Conservation (phyloP, 2,329 filamentous ascomycete species). For the Orbilia quercus region DNA sequence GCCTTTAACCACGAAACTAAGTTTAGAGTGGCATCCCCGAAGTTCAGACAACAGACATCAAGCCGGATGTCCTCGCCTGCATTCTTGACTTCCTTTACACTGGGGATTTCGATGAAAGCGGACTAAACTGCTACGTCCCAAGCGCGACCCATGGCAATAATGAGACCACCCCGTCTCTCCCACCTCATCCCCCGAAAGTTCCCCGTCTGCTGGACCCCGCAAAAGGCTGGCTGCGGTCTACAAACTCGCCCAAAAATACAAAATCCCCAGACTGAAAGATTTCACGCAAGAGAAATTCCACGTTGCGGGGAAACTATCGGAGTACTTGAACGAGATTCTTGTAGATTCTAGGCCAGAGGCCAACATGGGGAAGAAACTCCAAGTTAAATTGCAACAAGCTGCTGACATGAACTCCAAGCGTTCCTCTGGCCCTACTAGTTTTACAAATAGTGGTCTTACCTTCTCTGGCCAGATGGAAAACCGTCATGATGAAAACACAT, state of each 20-base stretch:
- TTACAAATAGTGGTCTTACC: too few species aligned
- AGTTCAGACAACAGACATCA: constrained; percentile 14
- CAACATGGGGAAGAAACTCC: constrained; percentile 24
- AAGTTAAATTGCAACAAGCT: constrained; percentile 24
- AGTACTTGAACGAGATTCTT: constrained; percentile 23
- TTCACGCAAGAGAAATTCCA: constrained; percentile 27
- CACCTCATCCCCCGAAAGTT: constrained; percentile 8
- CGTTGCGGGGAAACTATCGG: constrained; percentile 16
- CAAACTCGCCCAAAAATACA: constrained; percentile 36
- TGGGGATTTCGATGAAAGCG: constrained; percentile 40
- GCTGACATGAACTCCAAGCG: background rate
- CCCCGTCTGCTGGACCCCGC: constrained; percentile 11
- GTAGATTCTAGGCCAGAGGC: background rate
- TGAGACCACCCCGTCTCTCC: background rate
- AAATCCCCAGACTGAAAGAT: constrained; percentile 16
- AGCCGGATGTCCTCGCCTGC: constrained; percentile 24
- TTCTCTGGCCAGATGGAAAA: background rate
- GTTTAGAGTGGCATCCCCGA: constrained; percentile 17
- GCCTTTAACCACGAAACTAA: too few species aligned
- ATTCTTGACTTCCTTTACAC: constrained; percentile 40
- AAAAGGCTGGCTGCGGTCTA: constrained; percentile 25
- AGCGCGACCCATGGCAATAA: background rate
- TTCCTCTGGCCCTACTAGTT: background rate
- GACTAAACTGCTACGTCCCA: constrained; percentile 13
- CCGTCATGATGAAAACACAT: background rate